phyloP scores from a whole-genome alignment of 2,329 filamentous ascomycete species.

The Colletotrichum viniferum region DNA sequence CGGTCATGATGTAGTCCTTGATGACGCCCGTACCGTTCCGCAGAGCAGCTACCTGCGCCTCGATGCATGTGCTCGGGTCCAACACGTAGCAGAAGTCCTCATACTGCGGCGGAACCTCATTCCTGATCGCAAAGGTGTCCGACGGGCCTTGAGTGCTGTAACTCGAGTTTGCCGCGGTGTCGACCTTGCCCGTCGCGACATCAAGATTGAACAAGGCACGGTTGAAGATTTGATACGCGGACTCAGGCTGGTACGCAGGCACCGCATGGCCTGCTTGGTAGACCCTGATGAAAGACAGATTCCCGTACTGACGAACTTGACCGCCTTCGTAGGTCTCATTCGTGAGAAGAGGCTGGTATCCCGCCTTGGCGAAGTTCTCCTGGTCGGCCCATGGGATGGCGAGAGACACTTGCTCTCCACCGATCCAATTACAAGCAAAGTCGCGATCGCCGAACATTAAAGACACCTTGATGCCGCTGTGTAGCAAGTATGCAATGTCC shows the following conservation, averaged over 20 bases:
- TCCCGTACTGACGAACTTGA: slow-evolving; percentile 70
- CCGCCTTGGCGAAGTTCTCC: slow-evolving; percentile 43
- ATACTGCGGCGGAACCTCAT: slow-evolving; percentile 24
- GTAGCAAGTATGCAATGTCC: slow-evolving; percentile 44
- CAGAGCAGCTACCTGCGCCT: slow-evolving; percentile 57
- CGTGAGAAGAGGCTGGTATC: slow-evolving; percentile 66
- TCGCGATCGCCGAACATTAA: slow-evolving; percentile 59
- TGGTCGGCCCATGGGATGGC: slow-evolving; percentile 36
- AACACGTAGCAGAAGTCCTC: slow-evolving; percentile 29
- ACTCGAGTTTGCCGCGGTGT: slow-evolving; percentile 17
- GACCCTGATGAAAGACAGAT: slow-evolving; percentile 63
- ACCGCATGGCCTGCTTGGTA: slow-evolving; percentile 64
- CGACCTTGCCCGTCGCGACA: slow-evolving; percentile 24
- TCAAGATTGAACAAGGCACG: slow-evolving; percentile 38
- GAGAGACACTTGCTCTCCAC: slow-evolving; percentile 50
- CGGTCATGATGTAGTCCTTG: slow-evolving; percentile 31
- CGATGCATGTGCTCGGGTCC: slow-evolving; percentile 33
- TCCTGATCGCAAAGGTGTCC: slow-evolving; percentile 23
- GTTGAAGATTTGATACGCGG: slow-evolving; percentile 52
- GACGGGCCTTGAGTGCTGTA: slow-evolving; percentile 25
- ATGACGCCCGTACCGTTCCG: slow-evolving; percentile 55
- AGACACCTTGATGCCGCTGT: slow-evolving; percentile 61
- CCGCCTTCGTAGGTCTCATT: slow-evolving; percentile 65
- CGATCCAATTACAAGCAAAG: slow-evolving; percentile 64
- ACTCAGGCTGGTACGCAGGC: slow-evolving; percentile 53